These are phyloP conservation scores for Capronia americana DNA, from an alignment of 2,329 filamentous ascomycete genomes.

Conservation along the genomic window DNA sequence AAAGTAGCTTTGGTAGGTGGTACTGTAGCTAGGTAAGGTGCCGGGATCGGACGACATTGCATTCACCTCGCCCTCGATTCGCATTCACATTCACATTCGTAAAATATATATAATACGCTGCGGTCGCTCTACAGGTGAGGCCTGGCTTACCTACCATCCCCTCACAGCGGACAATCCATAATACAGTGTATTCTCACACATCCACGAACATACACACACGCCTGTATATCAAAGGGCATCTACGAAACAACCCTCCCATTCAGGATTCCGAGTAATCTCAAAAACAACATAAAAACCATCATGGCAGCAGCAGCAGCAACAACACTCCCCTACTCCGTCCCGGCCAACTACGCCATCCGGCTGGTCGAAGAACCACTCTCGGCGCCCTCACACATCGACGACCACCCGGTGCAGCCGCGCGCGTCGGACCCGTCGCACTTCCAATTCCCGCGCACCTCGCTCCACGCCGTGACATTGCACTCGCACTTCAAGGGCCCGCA, in stretches of 20 bases:
- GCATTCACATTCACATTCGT: neutral
- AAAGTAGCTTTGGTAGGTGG: neutral
- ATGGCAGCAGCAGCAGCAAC: constrained; percentile 21
- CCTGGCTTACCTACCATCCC: no score
- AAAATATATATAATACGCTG: neutral
- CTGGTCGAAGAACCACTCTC: constrained; percentile 31
- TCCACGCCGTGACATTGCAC: constrained; percentile 31
- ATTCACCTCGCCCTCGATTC: no score
- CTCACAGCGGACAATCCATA: neutral
- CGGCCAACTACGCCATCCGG: constrained; percentile 34
- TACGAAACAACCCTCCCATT: neutral
- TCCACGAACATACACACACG: neutral
- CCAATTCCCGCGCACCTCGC: constrained; percentile 33
- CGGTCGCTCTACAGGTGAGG: neutral
- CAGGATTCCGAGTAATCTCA: neutral
- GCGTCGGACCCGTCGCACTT: constrained; percentile 32
- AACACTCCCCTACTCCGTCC: constrained; percentile 31
- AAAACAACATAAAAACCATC: neutral
- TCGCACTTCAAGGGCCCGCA: constrained; percentile 34
- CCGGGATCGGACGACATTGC: neutral
- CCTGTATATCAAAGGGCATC: neutral
- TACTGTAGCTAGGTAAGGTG: no score
- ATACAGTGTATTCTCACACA: neutral
- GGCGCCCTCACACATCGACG: neutral
- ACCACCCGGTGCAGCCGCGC: constrained; percentile 30